Base-by-base conservation (phyloP, 371 early-diverging fungal genomes). In the Haplosporangium sp. region DNA sequence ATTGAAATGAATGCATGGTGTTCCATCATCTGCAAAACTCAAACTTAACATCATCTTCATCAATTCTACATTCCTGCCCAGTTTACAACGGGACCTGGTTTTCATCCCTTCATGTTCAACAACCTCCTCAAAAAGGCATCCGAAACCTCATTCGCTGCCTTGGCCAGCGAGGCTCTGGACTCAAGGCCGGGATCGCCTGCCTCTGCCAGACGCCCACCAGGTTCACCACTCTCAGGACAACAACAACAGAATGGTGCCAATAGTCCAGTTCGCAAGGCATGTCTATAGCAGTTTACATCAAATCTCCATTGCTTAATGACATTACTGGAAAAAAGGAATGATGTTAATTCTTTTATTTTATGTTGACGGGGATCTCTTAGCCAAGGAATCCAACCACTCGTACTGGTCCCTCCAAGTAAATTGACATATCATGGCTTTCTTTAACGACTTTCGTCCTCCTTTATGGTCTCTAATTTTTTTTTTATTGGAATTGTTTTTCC, bases 71-170 rank as follows among this genome's bases (percentile, higher is more conserved):
- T 53, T 19, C 35, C 48, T 27, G 57, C 4, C 42, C 34, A n/a
- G 17, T 38, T 40, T 19, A 40, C 39, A 53, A 13, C 40, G 20
- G 64, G 64, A 53, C 53, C 37, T 64, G 64, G 63, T 19, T n/a
- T 20, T 27, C 59, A 35, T 19, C 45, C 20, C 38, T 39, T 42
- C 58, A 79, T 79, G 81, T 79, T 79, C 71, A 79, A 79, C 65
- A 79, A 45, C 74, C 71, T 79, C 57, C 75, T 79, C 52, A 79
- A 79, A 65, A 79, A 79, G 81, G 81, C 81, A 5, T 79, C 81
- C 47, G 81, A 79, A 58, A 67, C 71, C 45, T 71, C 74, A 47
- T 74, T 79, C 61, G 81, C 65, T 39, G 71, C 81, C 63, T 60
- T 79, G 65, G 81, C 81, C 38, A 71, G 74, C 37, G 81, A 79